Conservation (phyloP, 208 protist species). For the Trypanosomatidae sp. region DNA sequence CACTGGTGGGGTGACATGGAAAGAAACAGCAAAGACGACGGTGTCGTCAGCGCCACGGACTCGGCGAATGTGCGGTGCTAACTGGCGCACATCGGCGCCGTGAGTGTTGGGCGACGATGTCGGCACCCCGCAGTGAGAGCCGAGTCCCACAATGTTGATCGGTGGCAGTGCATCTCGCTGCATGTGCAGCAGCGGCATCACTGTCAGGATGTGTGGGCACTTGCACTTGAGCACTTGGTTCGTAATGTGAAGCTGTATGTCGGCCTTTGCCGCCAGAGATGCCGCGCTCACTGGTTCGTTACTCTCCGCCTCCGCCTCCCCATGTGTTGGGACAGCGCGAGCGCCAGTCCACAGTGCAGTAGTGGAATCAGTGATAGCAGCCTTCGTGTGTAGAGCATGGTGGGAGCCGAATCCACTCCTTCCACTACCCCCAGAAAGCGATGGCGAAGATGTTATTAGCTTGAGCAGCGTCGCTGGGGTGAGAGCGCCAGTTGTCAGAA, state of each 20-base stretch:
- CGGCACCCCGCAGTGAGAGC: conserved; percentile 61
- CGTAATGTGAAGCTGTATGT: conserved; percentile 80
- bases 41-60: conserved; percentile 17
- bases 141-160: conserved; percentile 58
- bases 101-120: conserved; percentile 5
- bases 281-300: background rate
- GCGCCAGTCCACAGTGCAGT: background rate
- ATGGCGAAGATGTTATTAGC: conserved; percentile 8
- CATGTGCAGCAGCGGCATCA: conserved; percentile 74
- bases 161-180: conserved; percentile 55
- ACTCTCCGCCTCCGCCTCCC: background rate
- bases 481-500: conserved; percentile 68
- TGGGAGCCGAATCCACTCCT: background rate
- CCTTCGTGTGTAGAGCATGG: background rate
- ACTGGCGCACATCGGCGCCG: background rate
- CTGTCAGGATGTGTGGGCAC: conserved; percentile 85
- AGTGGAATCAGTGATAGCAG: background rate
- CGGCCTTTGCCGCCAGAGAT: background rate
- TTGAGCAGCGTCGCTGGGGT: conserved; percentile 25
- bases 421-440: background rate
- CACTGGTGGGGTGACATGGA: conserved; percentile 49
- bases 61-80: conserved; percentile 3
- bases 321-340: background rate
- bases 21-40: conserved; percentile 46
- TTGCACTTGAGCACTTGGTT: conserved; percentile 88